phyloP scores from a whole-genome alignment of 192 early-diverging fungal species.

The Coemansia sp. region DNA sequence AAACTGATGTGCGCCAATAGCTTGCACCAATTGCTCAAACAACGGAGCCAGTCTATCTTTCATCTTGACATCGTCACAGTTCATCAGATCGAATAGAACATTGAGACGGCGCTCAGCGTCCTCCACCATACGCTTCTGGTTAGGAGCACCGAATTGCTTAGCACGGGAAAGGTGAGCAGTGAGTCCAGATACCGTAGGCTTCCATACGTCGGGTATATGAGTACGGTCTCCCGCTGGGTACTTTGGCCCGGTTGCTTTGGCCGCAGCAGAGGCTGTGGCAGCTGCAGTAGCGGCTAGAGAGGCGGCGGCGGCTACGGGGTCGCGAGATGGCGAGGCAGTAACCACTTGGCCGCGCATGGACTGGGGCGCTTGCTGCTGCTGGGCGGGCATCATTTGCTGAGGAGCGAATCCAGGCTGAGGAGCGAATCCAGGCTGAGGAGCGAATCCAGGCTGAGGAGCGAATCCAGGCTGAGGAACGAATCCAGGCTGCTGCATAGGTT shows the following conservation, averaged over 20 bases:
- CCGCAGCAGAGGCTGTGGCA: neutral
- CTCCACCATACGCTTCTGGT: slow-evolving; percentile 74
- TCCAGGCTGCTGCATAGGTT: slow-evolving; percentile 30
- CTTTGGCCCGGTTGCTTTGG: slow-evolving; percentile 37
- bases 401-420: slow-evolving; percentile 18
- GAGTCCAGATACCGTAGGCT: slow-evolving; percentile 62
- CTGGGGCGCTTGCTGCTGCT: slow-evolving; percentile 16
- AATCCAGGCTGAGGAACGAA: slow-evolving; percentile 16
- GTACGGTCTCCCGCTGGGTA: slow-evolving; percentile 78
- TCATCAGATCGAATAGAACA: slow-evolving; percentile 84
- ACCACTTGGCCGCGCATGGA: slow-evolving; percentile 38
- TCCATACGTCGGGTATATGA: slow-evolving; percentile 79
- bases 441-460: neutral
- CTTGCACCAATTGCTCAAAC: slow-evolving; percentile 68
- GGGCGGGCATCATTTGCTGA: slow-evolving; percentile 41
- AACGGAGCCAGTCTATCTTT: slow-evolving; percentile 61
- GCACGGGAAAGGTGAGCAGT: slow-evolving; percentile 60
- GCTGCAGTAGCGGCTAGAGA: neutral
- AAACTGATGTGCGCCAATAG: slow-evolving; percentile 61
- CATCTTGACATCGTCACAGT: slow-evolving; percentile 71
- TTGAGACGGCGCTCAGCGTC: slow-evolving; percentile 86
- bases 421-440: slow-evolving; percentile 12
- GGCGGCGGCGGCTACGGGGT: neutral
- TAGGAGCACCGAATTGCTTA: slow-evolving; percentile 62
- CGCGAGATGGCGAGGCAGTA: slow-evolving; percentile 11